phyloP scores from a whole-genome alignment of 192 early-diverging fungal genomes.

The Lobosporangium transversale region DNA sequence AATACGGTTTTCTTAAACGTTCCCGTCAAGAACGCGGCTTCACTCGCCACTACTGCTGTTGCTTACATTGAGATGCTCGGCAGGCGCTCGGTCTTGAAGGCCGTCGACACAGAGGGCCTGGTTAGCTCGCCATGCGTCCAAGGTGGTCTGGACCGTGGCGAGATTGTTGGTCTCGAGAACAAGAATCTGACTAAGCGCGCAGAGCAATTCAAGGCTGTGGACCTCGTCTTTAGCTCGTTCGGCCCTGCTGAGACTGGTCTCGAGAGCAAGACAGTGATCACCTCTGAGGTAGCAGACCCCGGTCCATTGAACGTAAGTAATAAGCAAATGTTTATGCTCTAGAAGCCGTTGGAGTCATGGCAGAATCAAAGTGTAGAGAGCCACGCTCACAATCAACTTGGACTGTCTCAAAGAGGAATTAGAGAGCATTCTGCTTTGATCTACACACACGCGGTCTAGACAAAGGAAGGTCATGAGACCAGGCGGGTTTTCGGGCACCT shows the following conservation, averaged over 20 bases:
- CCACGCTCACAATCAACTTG: too few relatives aligned
- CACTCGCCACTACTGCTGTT: slow-evolving; percentile 55
- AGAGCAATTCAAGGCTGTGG: slow-evolving; percentile 59
- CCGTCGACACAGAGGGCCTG: slow-evolving; percentile 51
- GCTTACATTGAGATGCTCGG: slow-evolving; percentile 71
- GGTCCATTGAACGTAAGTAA: slow-evolving; percentile 60
- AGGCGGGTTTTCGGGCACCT: too few relatives aligned
- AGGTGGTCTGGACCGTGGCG: slow-evolving; percentile 26
- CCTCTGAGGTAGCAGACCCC: slow-evolving; percentile 61
- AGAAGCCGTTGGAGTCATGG: too few relatives aligned
- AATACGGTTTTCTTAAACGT: slow-evolving; percentile 56
- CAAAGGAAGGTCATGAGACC: too few relatives aligned
- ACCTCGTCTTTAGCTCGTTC: slow-evolving; percentile 57
- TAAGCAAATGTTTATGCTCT: neutral
- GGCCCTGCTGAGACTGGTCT: slow-evolving; percentile 45
- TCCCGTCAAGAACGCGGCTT: slow-evolving; percentile 56
- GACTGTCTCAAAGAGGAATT: too few relatives aligned
- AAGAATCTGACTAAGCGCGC: slow-evolving; percentile 60
- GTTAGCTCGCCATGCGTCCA: slow-evolving; percentile 66
- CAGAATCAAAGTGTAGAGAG: too few relatives aligned
- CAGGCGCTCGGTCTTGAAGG: slow-evolving; percentile 50
- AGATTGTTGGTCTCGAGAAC: slow-evolving; percentile 52
- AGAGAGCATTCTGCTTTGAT: too few relatives aligned
- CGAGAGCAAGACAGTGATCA: slow-evolving; percentile 57
- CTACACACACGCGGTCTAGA: too few relatives aligned